phyloP scores from a whole-genome alignment of 495 filamentous ascomycete genomes.

The Penicillium angulare region DNA sequence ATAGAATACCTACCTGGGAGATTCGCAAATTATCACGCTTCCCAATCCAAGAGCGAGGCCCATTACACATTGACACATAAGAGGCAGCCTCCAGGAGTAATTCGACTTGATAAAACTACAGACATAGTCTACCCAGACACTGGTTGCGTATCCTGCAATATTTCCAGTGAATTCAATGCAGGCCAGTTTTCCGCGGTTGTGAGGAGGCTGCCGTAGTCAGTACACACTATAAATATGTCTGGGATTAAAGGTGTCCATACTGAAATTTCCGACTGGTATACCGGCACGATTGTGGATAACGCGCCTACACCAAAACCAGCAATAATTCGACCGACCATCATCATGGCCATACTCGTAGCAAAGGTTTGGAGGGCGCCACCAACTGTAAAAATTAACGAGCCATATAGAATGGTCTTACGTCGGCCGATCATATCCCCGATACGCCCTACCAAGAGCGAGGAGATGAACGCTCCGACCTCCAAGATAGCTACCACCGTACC shows the following conservation, averaged over 20 bases:
- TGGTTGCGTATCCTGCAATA: slow-evolving; percentile 90
- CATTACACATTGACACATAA: slow-evolving; percentile 94
- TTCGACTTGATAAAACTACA: slow-evolving; percentile 86
- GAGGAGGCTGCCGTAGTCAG: slow-evolving; percentile 61
- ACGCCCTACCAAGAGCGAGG: slow-evolving; percentile 83
- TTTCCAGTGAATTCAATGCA: slow-evolving; percentile 99
- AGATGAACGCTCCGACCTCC: slow-evolving; percentile 88
- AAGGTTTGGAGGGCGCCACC: slow-evolving; percentile 86
- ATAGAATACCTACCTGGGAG: slow-evolving; percentile 66
- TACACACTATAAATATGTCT: background rate
- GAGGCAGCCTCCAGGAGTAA: slow-evolving; percentile 85
- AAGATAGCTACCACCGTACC: slow-evolving; percentile 97
- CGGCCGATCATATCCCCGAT: slow-evolving; percentile 92
- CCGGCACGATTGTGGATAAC: slow-evolving; percentile 93
- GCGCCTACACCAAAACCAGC: slow-evolving; percentile 93
- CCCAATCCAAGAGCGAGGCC: slow-evolving; percentile 78
- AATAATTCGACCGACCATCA: slow-evolving; percentile 86
- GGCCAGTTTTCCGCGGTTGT: slow-evolving; percentile 91
- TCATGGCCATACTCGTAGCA: slow-evolving; percentile 80
- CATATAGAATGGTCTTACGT: slow-evolving; percentile 88
- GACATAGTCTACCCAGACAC: slow-evolving; percentile 98
- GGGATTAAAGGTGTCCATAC: slow-evolving; percentile 19
- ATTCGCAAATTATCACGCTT: slow-evolving; percentile 92
- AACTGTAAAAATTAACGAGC: slow-evolving; percentile 86
- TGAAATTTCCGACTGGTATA: slow-evolving; percentile 95